phyloP scores from a whole-genome alignment of 257 asterid genomes.

The Lantana camara region DNA sequence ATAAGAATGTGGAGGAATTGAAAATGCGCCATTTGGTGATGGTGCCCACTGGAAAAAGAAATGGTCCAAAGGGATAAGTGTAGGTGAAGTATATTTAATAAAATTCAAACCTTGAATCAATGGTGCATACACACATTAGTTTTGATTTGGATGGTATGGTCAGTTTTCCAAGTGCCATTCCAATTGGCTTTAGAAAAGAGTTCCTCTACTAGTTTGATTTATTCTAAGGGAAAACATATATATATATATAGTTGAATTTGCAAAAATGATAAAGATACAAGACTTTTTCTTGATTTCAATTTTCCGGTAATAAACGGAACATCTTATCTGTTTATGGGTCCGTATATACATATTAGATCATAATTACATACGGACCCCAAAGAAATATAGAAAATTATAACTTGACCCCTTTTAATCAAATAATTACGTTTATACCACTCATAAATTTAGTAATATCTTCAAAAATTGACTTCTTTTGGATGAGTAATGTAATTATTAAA shows the following conservation, averaged over 20 bases:
- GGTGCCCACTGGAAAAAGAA: slow-evolving; percentile 26
- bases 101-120: slow-evolving; percentile 11
- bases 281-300: too few species aligned
- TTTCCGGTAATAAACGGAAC: too few species aligned
- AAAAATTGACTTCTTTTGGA: too few species aligned
- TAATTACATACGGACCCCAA: too few species aligned
- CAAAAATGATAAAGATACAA: slow-evolving; percentile 17
- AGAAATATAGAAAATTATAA: too few species aligned
- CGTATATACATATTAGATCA: too few species aligned
- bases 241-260: slow-evolving; percentile 10
- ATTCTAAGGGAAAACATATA: slow-evolving; percentile 18
- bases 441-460: too few species aligned
- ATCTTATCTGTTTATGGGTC: too few species aligned
- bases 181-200: slow-evolving; percentile 16
- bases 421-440: too few species aligned
- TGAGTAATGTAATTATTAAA: too few species aligned
- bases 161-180: slow-evolving; percentile 20
- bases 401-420: too few species aligned
- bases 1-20: slow-evolving; percentile 11
- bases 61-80: slow-evolving; percentile 22
- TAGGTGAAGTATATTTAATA: too few species aligned
- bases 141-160: slow-evolving; percentile 14
- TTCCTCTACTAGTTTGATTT: slow-evolving; percentile 14
- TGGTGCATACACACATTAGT: slow-evolving; percentile 10
- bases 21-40: slow-evolving; percentile 16